Base-by-base conservation (phyloP, 2,329 filamentous ascomycete species). In the Cordyceps tenuipes region DNA sequence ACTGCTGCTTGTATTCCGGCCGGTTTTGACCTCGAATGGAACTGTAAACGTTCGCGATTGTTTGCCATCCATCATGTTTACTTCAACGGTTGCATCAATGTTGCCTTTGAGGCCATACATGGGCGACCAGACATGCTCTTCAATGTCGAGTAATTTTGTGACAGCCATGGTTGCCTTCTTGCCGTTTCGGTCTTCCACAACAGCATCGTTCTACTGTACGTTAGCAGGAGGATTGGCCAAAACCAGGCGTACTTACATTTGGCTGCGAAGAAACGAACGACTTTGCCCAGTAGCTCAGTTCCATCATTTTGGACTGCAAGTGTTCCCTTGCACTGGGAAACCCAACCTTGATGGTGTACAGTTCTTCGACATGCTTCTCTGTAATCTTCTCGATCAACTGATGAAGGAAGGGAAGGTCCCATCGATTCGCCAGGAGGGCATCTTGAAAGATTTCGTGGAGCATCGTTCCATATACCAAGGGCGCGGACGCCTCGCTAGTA, bases 41-140 rank as follows among this genome's bases (percentile, higher is more conserved):
- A 96, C 90, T 0, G 92, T 92, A 63, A 97, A 77, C 5, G 83
- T 89, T 62, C 84, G 84, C 51, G 78, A 74, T 34, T 82, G 79
- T n/a, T 81, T 76, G 29, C 85, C 83, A 60, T 96, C 88, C 59
- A 83, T 78, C 78, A 97, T 89, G 0, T 83, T 84, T 17, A 94
- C 88, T 75, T 99, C 90, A 1, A 99, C 89, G 0, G 94, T 97
- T 31, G 94, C 94, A 74, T 99, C 94, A 62, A 99, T 94, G 67
- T 97, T 99, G 34, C 94, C 94, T 72, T 99, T 99, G 17, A 99
- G 79, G 0, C 94, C 94, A 70, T 96, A 99, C 84, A 91, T 93
- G 0, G 94, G 94, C 7, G 93, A 97, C 94, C 94, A 99, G 31
- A 99, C 86, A 69, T 97, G 94, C 72, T 99, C 94, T 71, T 99